Conservation (phyloP, 768 basidiomycete genomes). For the Mrakia blollopis region DNA sequence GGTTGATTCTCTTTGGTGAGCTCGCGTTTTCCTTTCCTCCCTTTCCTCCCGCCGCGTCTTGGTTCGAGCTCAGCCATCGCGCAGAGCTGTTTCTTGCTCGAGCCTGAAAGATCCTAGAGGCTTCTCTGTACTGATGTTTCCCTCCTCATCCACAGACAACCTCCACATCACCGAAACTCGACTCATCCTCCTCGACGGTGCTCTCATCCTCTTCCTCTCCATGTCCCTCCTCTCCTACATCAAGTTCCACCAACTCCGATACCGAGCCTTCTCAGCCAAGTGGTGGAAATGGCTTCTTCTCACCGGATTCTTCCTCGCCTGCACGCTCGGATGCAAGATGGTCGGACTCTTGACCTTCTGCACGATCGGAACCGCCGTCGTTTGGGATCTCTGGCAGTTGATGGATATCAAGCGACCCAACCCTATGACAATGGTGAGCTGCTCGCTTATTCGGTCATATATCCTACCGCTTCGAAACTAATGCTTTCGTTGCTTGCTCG, state of each 20-base stretch:
- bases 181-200: slow-evolving; percentile 89
- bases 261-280: slow-evolving; percentile 63
- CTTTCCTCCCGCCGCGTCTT: background rate
- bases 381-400: slow-evolving; percentile 91
- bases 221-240: slow-evolving; percentile 89
- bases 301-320: slow-evolving; percentile 90
- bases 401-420: slow-evolving; percentile 65
- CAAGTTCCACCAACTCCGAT: slow-evolving; percentile 89
- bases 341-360: slow-evolving; percentile 89
- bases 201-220: slow-evolving; percentile 90
- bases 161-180: slow-evolving; percentile 95
- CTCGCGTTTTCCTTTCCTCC: background rate
- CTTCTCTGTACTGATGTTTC: background rate
- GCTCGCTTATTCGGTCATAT: background rate
- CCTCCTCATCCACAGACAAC: slow-evolving; percentile 59
- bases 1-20: slow-evolving; percentile 74
- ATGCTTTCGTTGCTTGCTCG: background rate
- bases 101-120: background rate
- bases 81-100: background rate
- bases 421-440: slow-evolving; percentile 67
- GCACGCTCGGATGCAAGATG: slow-evolving; percentile 96
- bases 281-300: slow-evolving; percentile 95
- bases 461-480: slow-evolving; percentile 8
- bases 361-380: slow-evolving; percentile 81
- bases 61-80: too few species aligned